Evolutionary conservation across 73 alveolate species (phyloP).

Genomic region (Paramecium pentaurelia): DNA sequence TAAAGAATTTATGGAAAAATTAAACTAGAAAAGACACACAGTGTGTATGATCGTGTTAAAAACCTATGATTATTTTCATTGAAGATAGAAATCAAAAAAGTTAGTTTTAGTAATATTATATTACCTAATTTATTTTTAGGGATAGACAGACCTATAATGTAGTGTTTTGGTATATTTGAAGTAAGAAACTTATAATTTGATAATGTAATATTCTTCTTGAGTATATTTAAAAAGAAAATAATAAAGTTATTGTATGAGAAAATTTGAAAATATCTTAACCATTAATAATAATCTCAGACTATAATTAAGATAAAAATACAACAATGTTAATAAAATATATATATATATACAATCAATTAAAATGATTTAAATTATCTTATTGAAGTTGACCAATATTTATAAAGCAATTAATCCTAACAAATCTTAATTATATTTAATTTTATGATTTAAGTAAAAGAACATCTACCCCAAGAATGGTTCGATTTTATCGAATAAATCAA

Average conservation of each 20-base stretch:
- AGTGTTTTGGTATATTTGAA: background rate
- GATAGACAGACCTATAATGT: background rate
- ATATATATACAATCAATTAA: background rate
- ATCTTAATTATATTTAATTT: conserved; percentile 1
- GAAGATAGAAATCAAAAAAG: background rate
- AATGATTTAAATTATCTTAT: background rate
- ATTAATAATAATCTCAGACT: background rate
- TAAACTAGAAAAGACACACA: background rate
- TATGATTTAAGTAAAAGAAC: background rate
- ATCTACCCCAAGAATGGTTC: background rate
- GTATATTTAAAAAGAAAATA: background rate
- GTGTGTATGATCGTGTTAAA: background rate
- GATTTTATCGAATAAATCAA: background rate
- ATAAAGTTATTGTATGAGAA: background rate
- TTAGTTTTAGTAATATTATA: background rate
- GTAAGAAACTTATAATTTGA: background rate
- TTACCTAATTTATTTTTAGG: background rate
- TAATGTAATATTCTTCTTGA: background rate
- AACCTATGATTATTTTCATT: background rate
- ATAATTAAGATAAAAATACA: background rate
- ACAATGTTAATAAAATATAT: background rate
- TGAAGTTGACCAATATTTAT: background rate
- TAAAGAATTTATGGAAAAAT: background rate
- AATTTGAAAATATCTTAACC: background rate
- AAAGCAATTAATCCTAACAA: background rate